Percentiles rank a stretch among this genome's conserved stretches.
Conservation (phyloP, 768 basidiomycete genomes). For the Tephrocybe rancida region DNA sequence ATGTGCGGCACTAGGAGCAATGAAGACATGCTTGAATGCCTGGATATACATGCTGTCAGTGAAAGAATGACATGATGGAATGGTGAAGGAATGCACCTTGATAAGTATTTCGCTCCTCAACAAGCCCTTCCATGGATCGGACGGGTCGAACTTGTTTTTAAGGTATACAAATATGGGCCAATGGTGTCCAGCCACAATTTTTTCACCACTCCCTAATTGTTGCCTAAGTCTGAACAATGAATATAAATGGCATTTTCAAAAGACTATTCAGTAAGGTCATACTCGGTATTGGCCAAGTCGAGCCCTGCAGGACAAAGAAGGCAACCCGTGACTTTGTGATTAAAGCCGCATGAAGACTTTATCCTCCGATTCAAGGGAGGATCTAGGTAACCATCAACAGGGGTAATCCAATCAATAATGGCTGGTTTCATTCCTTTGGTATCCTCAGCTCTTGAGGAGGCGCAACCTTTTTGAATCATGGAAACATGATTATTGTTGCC, state of each 20-base stretch:
- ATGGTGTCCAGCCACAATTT: slow-evolving; percentile 22
- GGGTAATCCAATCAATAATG: slow-evolving; percentile 25
- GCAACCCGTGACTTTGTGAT: slow-evolving; percentile 13
- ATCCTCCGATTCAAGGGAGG: not conserved
- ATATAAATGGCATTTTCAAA: not conserved
- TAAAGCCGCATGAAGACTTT: slow-evolving; percentile 11
- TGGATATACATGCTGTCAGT: no score
- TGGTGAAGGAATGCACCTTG: no score
- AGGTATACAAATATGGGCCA: slow-evolving; percentile 26
- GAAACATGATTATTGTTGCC: no score
- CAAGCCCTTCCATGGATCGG: slow-evolving; percentile 28
- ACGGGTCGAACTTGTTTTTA: slow-evolving; percentile 18
- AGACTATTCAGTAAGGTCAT: not conserved
- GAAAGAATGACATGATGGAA: no score
- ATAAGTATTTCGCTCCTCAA: slow-evolving; percentile 22
- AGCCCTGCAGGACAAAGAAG: slow-evolving; percentile 17
- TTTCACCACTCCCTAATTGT: slow-evolving; percentile 12
- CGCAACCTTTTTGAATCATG: slow-evolving; percentile 25
- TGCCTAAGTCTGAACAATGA: slow-evolving; percentile 4
- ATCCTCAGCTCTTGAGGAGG: slow-evolving; percentile 19
- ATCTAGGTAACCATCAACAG: slow-evolving; percentile 11
- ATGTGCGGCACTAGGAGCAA: no score
- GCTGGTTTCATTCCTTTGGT: slow-evolving; percentile 20
- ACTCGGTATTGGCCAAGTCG: slow-evolving; percentile 17
- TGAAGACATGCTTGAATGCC: no score